Base-by-base conservation (phyloP, 2,329 filamentous ascomycete species). In the Cercospora zeina region DNA sequence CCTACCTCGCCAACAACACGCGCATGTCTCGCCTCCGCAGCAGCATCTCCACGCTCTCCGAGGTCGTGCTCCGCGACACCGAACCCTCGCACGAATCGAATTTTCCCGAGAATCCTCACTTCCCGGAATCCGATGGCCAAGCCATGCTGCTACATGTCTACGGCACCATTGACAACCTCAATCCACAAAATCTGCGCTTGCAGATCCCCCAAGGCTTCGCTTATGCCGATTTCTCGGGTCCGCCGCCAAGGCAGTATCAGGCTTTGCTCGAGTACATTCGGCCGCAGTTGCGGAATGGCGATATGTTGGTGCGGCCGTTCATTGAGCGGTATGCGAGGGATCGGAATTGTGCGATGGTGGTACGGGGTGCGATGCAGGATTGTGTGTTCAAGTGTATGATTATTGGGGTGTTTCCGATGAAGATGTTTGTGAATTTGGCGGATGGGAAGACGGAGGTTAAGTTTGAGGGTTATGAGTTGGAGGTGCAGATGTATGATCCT, bases 381-480 rank as follows among this genome's bases (percentile, higher is more conserved):
- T 60, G 56, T 37, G 61, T 60, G 24, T 63, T 60, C 19, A 63
- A 63, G 53, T 63, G 61, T 34, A 37, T 57, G 30, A 54, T 63
- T n/a, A 37, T 63, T 4, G 61, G 61, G 14, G 2, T 63, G 4
- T 63, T 63, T 58, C 61, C 61, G 0, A 57, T 63, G 61, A 54
- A 57, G 53, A 54, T 63, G 54, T 63, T 63, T 57, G 30, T 51
- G 0, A 51, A 30, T n/a, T 0, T 2, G 13, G 47, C 24, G 14
- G n/a, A 31, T n/a, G 47, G 24, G 6, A 33, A 58, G 45, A 39
- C 34, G 14, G 58, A 53, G 3, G 13, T 54, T 8, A 54, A 58
- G 36, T 51, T 37, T 11, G 61, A 60, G 27, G 55, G 50, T 6
- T 60, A 63, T 45, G 57, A 55, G 16, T 57, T 63, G 61, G 61